Conservation (phyloP, 257 asterid species). For the Plantago elongata region DNA sequence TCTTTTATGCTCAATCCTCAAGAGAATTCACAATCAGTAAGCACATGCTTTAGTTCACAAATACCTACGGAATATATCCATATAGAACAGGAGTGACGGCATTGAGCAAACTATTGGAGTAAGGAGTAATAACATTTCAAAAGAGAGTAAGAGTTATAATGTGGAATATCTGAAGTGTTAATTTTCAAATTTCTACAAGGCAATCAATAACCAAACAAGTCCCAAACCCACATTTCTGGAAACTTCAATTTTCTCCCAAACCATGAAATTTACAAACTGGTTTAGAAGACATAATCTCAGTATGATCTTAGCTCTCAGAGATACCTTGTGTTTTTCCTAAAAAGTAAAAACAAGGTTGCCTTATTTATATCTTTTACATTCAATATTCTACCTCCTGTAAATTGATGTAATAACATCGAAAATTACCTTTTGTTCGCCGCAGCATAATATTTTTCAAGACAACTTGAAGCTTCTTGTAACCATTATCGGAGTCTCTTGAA, state of each 20-base stretch:
- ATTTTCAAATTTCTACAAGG: background rate
- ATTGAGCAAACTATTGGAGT: no score
- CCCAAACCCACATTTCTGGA: background rate
- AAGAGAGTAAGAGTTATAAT: background rate
- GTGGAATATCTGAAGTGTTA: background rate
- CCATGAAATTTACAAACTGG: background rate
- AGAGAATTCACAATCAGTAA: no score
- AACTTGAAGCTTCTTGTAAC: slow-evolving; percentile 83
- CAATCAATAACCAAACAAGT: background rate
- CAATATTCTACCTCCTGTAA: slow-evolving; percentile 1
- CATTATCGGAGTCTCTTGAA: slow-evolving; percentile 60
- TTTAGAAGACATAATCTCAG: background rate
- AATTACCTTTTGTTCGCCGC: slow-evolving; percentile 94
- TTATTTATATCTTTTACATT: background rate
- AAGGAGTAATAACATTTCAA: no score
- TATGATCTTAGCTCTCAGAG: background rate
- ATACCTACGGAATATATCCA: no score
- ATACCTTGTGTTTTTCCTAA: background rate
- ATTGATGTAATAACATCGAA: slow-evolving; percentile 13
- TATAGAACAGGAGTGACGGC: no score
- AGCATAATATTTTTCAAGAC: slow-evolving; percentile 79
- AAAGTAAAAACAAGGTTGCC: background rate
- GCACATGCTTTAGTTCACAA: no score
- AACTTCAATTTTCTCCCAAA: background rate
- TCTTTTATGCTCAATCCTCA: no score